These are phyloP conservation scores for Thozetella sp. DNA, from an alignment of 495 filamentous ascomycete genomes.

Conservation along the genomic window DNA sequence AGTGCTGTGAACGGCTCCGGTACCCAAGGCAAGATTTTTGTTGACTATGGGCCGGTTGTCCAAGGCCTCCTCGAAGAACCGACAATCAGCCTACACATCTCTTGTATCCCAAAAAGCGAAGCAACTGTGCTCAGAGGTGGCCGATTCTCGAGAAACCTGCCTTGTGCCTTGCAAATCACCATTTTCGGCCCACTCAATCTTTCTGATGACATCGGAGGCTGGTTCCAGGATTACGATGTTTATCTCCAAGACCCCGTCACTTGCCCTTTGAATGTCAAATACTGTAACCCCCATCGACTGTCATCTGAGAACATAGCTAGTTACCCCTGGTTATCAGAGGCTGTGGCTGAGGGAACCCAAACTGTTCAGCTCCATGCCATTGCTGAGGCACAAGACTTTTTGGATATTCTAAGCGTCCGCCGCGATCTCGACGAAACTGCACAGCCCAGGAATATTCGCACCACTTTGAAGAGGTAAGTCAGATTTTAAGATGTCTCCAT, in stretches of 20 bases:
- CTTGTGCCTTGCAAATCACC: constrained; percentile 18
- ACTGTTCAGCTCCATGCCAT: constrained; percentile 2
- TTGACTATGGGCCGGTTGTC: constrained; percentile 7
- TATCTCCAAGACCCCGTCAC: constrained; percentile 41
- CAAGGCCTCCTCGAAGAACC: constrained; percentile 16
- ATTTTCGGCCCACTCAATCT: constrained; percentile 26
- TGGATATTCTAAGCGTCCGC: constrained; percentile 10
- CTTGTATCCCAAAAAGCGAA: not conserved
- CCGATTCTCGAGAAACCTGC: not conserved
- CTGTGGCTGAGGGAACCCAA: not conserved
- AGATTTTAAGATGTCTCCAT: not conserved
- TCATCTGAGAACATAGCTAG: constrained; percentile 22
- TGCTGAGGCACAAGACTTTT: constrained; percentile 3
- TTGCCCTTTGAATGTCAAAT: constrained; percentile 31
- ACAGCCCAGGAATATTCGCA: constrained; percentile 26
- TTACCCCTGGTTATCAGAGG: constrained; percentile 4
- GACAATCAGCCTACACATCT: constrained; percentile 8
- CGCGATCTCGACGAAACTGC: constrained; percentile 20
- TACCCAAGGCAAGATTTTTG: not conserved
- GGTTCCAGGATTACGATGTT: constrained; percentile 25
- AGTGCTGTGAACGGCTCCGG: not conserved
- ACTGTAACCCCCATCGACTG: constrained; percentile 46
- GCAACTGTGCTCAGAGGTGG: accelerated
- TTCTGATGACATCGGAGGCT: constrained; percentile 31
- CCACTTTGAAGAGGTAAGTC: constrained; percentile 2